Percentiles rank a stretch among this genome's conserved stretches.
These are phyloP conservation scores for Geum urbanum DNA, from an alignment of 306 rosid genomes.

Conservation along the genomic window DNA sequence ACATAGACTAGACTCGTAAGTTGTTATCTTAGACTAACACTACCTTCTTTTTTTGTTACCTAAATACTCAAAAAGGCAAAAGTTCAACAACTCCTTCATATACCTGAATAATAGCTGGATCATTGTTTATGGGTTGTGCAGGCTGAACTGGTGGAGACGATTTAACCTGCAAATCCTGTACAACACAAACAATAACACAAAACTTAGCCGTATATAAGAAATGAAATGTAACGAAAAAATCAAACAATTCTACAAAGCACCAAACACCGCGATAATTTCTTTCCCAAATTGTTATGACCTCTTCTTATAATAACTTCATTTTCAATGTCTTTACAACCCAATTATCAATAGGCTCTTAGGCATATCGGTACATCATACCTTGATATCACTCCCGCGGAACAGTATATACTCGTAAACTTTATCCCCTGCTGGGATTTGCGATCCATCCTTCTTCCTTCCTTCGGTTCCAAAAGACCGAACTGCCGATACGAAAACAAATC, in stretches of 20 bases:
- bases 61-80: background rate
- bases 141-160: slow-evolving; percentile 78
- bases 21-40: background rate
- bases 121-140: slow-evolving; percentile 56
- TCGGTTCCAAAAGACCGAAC: slow-evolving; percentile 96
- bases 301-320: background rate
- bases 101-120: slow-evolving; percentile 91
- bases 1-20: background rate
- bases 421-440: slow-evolving; percentile 77
- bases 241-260: background rate
- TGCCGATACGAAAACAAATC: slow-evolving; percentile 33
- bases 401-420: slow-evolving; percentile 83
- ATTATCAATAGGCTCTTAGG: background rate
- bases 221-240: background rate
- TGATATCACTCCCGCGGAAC: slow-evolving; percentile 90
- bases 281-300: background rate
- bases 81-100: background rate
- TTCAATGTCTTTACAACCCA: background rate
- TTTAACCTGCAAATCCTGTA: slow-evolving; percentile 89
- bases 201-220: background rate
- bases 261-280: background rate
- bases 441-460: slow-evolving; percentile 95
- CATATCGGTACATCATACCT: slow-evolving; percentile 42
- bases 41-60: background rate
- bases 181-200: slow-evolving; percentile 10